Percentiles rank a stretch among this genome's conserved stretches.
phyloP scores from a whole-genome alignment of 2,329 filamentous ascomycete genomes.

The Thielaviopsis musarum region DNA sequence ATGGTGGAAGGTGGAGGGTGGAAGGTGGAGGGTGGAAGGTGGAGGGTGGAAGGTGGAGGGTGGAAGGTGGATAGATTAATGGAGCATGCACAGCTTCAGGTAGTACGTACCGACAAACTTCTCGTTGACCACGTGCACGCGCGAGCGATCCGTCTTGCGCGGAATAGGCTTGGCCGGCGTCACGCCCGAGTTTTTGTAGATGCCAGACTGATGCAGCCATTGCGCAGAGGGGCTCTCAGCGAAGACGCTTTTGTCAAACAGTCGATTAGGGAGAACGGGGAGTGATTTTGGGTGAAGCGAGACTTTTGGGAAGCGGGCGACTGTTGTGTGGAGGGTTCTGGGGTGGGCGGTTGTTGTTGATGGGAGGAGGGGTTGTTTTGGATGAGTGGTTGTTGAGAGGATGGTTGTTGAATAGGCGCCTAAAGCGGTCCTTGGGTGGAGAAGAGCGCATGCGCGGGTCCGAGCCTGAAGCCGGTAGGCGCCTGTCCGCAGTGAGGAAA shows the following conservation, averaged over 20 bases:
- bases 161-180: not conserved
- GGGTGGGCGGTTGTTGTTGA: too few species aligned
- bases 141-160: conserved; percentile 12
- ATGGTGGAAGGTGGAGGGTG: not conserved
- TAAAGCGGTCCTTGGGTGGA: not conserved
- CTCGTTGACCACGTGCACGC: conserved; percentile 37
- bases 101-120: conserved; percentile 29
- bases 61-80: not conserved
- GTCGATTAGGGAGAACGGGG: not conserved
- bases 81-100: not conserved
- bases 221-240: not conserved
- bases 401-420: not conserved
- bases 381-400: too few species aligned
- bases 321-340: not conserved
- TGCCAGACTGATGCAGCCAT: conserved; percentile 5
- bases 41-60: not conserved
- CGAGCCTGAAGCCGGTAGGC: not conserved
- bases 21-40: not conserved
- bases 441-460: not conserved
- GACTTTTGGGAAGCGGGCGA: not conserved
- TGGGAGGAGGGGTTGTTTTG: too few species aligned
- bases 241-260: not conserved
- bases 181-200: conserved; percentile 2
- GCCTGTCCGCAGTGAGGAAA: not conserved
- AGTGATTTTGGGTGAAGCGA: too few species aligned